Base-by-base conservation (phyloP, 2,329 filamentous ascomycete species). In the Dothideomycetes sp. region DNA sequence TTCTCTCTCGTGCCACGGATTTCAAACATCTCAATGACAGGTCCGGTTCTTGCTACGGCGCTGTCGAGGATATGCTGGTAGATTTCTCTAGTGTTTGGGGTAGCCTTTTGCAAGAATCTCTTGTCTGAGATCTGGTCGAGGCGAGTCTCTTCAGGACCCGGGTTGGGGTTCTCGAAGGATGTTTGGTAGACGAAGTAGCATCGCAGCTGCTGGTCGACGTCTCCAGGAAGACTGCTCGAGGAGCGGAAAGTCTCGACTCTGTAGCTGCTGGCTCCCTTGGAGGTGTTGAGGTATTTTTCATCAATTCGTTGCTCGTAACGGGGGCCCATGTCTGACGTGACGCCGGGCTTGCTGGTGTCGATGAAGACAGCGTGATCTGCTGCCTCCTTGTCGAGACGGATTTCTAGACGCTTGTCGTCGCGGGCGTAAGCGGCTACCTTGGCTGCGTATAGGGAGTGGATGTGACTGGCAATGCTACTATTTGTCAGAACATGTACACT, bases 141-240 rank as follows among this genome's bases (percentile, higher is more conserved):
- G 51, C 85, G 79, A 23, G 86, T 94, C 71, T 96, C 91, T 38
- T 79, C 76, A 10, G 80, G 77, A 39, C 61, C 62, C 0, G 88
- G 84, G 48, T 79, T 79, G 7, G 82, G 70, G 54, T 89, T 78
- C 51, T 78, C 79, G 64, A 96, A 98, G 57, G 83, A 79, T 64
- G 89, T 94, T 64, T 94, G 85, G 70, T 98, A 98, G 52, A 98
- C 87, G 60, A 98, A 98, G 70, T 98, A 98, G 70, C 91, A 98
- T 47, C 91, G 83, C 42, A 98, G 71, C 41, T 89, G 85, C 44
- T 89, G 80, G 56, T 87, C 82, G 43, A 82, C 80, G 46, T 76
- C 74, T 31, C 78, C 73, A 7, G 84, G 84, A 29, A 96, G 71
- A 22, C 81, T 78, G 47, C 83, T 88, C 3, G 84, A 81, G 3